Percentiles rank a stretch among this genome's conserved stretches.
Conservation (phyloP, 139 green algal species). For the Tetratostichococcus sp. region DNA sequence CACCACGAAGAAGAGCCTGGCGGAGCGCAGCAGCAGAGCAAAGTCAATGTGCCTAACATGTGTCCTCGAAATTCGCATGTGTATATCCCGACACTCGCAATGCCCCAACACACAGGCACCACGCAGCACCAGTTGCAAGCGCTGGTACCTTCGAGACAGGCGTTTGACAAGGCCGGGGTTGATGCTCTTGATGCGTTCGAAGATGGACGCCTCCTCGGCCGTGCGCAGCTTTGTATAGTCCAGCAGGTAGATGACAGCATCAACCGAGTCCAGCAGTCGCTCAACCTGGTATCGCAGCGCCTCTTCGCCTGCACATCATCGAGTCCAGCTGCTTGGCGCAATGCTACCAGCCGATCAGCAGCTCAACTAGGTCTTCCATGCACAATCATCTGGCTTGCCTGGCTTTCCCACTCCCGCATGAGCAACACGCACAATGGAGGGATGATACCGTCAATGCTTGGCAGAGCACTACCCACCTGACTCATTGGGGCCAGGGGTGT, state of each 20-base stretch:
- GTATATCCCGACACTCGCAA: no score
- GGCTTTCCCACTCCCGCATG: no score
- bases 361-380: no score
- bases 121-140: no score
- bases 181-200: slow-evolving; percentile 22
- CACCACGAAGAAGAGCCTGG: slow-evolving; percentile 56
- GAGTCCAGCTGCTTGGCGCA: no score
- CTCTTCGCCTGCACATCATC: slow-evolving; percentile 47
- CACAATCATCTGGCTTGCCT: no score
- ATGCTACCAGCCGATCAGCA: no score
- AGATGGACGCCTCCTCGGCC: slow-evolving; percentile 7
- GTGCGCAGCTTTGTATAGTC: slow-evolving; percentile 84
- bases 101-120: no score
- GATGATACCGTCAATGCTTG: no score
- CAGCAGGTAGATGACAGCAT: slow-evolving; percentile 65
- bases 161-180: slow-evolving; percentile 63
- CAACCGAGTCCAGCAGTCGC: slow-evolving; percentile 62
- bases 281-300: slow-evolving; percentile 65
- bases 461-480: background rate
- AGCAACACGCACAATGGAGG: no score
- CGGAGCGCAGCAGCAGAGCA: background rate
- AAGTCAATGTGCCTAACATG: background rate
- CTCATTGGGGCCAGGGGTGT: slow-evolving; percentile 74
- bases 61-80: no score
- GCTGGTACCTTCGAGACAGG: slow-evolving; percentile 23